These are phyloP conservation scores for Blastobotrys persicus DNA, from an alignment of 1,139 yeast species.

Conservation along the genomic window DNA sequence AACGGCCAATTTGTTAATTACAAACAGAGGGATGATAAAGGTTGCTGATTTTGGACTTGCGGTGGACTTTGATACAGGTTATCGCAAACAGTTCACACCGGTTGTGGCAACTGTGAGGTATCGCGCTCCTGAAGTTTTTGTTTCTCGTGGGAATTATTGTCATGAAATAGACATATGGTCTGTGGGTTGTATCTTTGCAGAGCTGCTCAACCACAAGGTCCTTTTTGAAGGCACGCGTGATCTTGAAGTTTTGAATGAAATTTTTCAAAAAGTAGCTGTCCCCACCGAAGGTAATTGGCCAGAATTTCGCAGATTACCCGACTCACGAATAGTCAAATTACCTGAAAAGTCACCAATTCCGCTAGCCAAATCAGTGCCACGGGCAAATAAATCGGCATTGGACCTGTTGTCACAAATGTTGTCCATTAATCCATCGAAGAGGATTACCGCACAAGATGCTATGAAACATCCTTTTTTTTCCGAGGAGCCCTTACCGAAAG, in stretches of 20 bases:
- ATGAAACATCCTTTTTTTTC: constrained; percentile 76
- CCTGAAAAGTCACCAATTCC: constrained; percentile 59
- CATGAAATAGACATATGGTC: constrained; percentile 97
- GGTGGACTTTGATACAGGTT: constrained; percentile 83
- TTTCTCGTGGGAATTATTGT: constrained; percentile 88
- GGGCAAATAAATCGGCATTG: constrained; percentile 64
- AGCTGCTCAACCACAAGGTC: constrained; percentile 83
- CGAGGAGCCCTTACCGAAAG: constrained; percentile 60
- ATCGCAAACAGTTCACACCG: constrained; percentile 31
- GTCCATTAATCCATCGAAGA: constrained; percentile 72
- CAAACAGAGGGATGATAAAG: constrained; percentile 91
- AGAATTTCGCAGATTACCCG: constrained; percentile 13
- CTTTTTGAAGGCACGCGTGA: constrained; percentile 89
- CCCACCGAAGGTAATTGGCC: constrained; percentile 70
- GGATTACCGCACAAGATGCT: constrained; percentile 81
- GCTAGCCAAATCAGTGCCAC: constrained; percentile 52
- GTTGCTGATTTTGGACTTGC: constrained; percentile 96
- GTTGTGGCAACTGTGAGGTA: constrained; percentile 90
- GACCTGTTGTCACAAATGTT: constrained; percentile 74
- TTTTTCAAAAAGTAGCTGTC: constrained; percentile 76
- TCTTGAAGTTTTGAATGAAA: constrained; percentile 87
- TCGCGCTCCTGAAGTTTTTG: constrained; percentile 84
- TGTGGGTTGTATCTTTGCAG: constrained; percentile 93
- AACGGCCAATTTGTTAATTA: constrained; percentile 81
- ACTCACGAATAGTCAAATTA: constrained; percentile 75